A percentile compares a stretch with the other conserved stretches of the same genome.
These are phyloP conservation scores for Russula emetica DNA, from an alignment of 768 basidiomycete genomes.

Conservation along the genomic window DNA sequence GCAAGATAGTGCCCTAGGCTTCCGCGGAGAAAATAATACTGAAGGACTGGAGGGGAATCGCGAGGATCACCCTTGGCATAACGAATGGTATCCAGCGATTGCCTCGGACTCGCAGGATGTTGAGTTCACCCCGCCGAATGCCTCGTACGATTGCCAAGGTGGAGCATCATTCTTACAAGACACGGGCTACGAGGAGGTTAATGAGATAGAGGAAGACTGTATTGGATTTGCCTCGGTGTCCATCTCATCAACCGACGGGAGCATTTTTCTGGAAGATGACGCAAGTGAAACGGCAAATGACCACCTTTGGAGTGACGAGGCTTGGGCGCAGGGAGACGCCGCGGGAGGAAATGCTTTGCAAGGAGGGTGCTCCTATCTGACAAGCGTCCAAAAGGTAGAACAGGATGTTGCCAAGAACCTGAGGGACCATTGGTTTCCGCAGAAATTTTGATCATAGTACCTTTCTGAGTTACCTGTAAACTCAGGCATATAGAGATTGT, in stretches of 20 bases:
- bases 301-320: constrained; percentile 14
- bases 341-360: not conserved
- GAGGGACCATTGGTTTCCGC: constrained; percentile 63
- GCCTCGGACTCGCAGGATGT: constrained; percentile 2
- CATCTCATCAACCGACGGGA: constrained; percentile 1
- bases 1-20: not conserved
- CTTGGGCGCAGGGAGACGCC: constrained; percentile 11
- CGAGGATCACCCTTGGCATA: not conserved
- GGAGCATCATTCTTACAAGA: constrained; percentile 2
- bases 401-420: constrained; percentile 56
- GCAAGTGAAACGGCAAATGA: not conserved
- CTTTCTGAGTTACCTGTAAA: not conserved
- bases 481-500: not conserved
- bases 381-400: constrained; percentile 46
- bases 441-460: constrained; percentile 42
- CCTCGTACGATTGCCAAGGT: constrained; percentile 5
- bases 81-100: not conserved
- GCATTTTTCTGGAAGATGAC: not conserved
- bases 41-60: not conserved
- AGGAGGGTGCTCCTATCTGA: constrained; percentile 8
- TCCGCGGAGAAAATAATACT: not conserved
- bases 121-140: not conserved
- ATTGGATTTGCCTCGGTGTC: not conserved
- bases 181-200: not conserved
- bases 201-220: constrained; percentile 2